Conservation (phyloP, 2,329 filamentous ascomycete species). For the Trichoderma sp. region DNA sequence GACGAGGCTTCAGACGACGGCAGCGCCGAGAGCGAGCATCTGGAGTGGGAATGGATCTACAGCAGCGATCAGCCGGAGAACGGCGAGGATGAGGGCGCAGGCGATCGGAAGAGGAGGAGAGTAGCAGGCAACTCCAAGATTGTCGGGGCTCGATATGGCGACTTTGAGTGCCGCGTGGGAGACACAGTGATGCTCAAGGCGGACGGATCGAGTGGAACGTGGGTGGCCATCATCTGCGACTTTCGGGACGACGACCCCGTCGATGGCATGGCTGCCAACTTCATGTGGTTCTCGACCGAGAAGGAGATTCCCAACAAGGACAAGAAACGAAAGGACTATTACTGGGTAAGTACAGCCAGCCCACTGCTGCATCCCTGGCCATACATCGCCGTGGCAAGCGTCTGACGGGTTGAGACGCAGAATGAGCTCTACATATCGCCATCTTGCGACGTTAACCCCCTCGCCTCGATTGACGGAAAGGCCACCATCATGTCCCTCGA, state of each 20-base stretch:
- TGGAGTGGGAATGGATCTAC: constrained; percentile 82
- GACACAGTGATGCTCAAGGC: constrained; percentile 87
- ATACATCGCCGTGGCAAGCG: not conserved
- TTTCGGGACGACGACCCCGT: constrained; percentile 73
- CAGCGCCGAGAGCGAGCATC: constrained; percentile 73
- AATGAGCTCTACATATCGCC: constrained; percentile 93
- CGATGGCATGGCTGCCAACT: constrained; percentile 73
- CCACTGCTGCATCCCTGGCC: not conserved
- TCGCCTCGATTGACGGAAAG: constrained; percentile 88
- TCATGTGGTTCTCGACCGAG: constrained; percentile 95
- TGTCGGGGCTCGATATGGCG: constrained; percentile 78
- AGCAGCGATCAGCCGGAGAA: constrained; percentile 40
- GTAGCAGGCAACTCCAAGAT: constrained; percentile 54
- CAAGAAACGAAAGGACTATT: constrained; percentile 78
- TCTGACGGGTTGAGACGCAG: constrained; percentile 41
- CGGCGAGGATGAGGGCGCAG: constrained; percentile 35
- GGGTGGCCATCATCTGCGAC: constrained; percentile 86
- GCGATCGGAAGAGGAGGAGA: constrained; percentile 42
- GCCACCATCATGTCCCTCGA: constrained; percentile 76
- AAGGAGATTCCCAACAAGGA: constrained; percentile 82
- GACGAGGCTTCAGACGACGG: constrained; percentile 89
- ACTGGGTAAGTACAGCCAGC: constrained; percentile 56
- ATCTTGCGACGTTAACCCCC: constrained; percentile 82
- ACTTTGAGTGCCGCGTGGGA: constrained; percentile 77
- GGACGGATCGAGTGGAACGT: constrained; percentile 82